Base-by-base conservation (phyloP, 164 flowering plant genomes). In the Stephania yunnanensis region DNA sequence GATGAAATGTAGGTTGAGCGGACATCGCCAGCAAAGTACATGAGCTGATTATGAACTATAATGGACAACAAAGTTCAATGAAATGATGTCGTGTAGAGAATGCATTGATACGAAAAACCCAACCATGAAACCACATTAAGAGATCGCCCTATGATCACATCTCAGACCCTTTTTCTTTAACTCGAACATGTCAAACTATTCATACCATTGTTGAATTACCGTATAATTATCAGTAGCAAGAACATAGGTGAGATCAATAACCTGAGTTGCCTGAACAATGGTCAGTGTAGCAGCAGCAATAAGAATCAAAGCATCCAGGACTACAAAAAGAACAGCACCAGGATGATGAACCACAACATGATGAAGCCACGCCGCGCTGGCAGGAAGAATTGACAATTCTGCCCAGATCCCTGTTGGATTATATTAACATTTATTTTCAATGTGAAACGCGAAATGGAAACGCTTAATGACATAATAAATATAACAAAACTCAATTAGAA, bases 371-470 rank as follows among this genome's bases (percentile, higher is more conserved):
- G 83, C 69, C 78, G 84, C 90, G 61, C 76, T 83, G 15, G 82
- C 15, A 55, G 79, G 79, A 73, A 80, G 61, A 65, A 79, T 67
- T 64, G 83, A 80, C 50, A 73, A 31, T 2, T 83, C 86, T 30
- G 88, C 84, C 94, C 93, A 87, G 74, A 95, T 80, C 78, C 99
- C 98, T 95, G 86, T 25, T 46, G 80, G 30, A 77, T n/a, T 8
- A 19, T 67, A 53, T n/a, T 52, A 76, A 64, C 30, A 6, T 10
- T 29, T 64, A 63, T 65, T 29, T 30, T 20, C 48, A 71, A 44
- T 64, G 45, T 20, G 71, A 79, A 73, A 44, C 65, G 36, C 19
- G 69, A 79, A 73, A 65, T 52, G 72, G 46, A 73, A 15, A 67
- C 11, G 13, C 30, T 10, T 50, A 46, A 45, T n/a, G 67, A 22